A percentile compares a stretch with the other conserved stretches of the same genome.
phyloP scores from a whole-genome alignment of 2,329 filamentous ascomycete genomes.

The Neonectria sp. region DNA sequence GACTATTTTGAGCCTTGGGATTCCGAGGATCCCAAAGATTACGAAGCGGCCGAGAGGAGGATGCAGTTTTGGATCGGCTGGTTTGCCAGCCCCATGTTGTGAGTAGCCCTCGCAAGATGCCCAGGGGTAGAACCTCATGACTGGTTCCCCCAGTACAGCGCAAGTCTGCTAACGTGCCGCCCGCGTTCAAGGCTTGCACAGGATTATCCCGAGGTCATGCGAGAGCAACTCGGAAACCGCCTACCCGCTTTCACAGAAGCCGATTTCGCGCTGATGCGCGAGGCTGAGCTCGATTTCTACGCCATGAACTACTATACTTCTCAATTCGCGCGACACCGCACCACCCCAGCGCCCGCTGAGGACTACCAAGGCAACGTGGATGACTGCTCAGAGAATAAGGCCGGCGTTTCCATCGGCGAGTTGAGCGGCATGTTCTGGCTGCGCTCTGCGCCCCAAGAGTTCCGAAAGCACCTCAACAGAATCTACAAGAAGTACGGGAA shows the following conservation, averaged over 20 bases:
- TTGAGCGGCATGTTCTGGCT: slow-evolving; percentile 32
- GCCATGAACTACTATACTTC: slow-evolving; percentile 56
- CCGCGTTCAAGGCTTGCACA: background rate
- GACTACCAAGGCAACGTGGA: slow-evolving; percentile 39
- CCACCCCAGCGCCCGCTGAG: slow-evolving; percentile 38
- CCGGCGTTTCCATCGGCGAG: slow-evolving; percentile 38
- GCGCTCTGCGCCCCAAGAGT: slow-evolving; percentile 32
- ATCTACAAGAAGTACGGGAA: slow-evolving; percentile 38
- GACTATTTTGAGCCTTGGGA: slow-evolving; percentile 43
- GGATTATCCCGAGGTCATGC: slow-evolving; percentile 42
- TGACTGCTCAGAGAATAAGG: slow-evolving; percentile 38
- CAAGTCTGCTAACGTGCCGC: no score
- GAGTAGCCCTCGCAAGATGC: slow-evolving; percentile 7
- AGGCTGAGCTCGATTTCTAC: slow-evolving; percentile 47
- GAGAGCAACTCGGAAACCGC: slow-evolving; percentile 34
- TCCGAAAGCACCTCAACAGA: slow-evolving; percentile 44
- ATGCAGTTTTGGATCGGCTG: slow-evolving; percentile 43
- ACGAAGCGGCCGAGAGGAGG: slow-evolving; percentile 29
- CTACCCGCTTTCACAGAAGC: slow-evolving; percentile 39
- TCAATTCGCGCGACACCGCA: slow-evolving; percentile 47
- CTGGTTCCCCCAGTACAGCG: no score
- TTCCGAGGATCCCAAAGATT: slow-evolving; percentile 16
- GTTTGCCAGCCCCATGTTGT: slow-evolving; percentile 44
- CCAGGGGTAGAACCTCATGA: no score
- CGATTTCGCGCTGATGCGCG: slow-evolving; percentile 27